A percentile compares a stretch with the other conserved stretches of the same genome.
Conservation (phyloP, 371 early-diverging fungal species). For the Rhizopus stolonifer region DNA sequence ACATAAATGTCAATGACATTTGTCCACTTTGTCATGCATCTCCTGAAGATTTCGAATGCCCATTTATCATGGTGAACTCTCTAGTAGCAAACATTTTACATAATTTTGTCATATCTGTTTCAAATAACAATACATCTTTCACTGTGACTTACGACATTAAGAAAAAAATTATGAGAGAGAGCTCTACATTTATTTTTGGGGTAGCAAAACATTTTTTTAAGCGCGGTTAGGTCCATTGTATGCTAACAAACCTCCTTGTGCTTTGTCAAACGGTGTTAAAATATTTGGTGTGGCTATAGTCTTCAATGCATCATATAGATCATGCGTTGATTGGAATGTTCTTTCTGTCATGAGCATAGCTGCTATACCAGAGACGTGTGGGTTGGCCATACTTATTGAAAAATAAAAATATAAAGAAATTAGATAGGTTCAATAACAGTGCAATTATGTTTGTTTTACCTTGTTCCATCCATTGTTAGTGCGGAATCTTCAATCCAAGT, state of each 20-base stretch:
- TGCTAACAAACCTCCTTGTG: neutral
- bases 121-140: too few species aligned
- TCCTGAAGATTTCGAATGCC: too few species aligned
- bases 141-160: too few species aligned
- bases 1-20: too few species aligned
- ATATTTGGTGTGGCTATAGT: conserved; percentile 15
- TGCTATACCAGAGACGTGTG: conserved; percentile 63
- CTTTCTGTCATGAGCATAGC: conserved; percentile 38
- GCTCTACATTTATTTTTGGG: neutral
- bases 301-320: conserved; percentile 23
- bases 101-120: too few species aligned
- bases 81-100: too few species aligned
- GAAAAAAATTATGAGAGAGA: neutral
- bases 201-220: neutral
- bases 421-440: too few species aligned
- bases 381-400: conserved; percentile 75
- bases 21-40: too few species aligned
- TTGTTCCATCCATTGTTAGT: conserved; percentile 64
- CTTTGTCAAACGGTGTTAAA: conserved; percentile 9
- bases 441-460: conserved; percentile 27
- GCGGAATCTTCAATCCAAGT: conserved; percentile 45
- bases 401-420: too few species aligned
- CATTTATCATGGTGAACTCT: too few species aligned
- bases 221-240: conserved; percentile 12
- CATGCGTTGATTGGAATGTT: conserved; percentile 12